Base-by-base conservation (phyloP, 2,329 filamentous ascomycete species). In the Xylaria sp. region DNA sequence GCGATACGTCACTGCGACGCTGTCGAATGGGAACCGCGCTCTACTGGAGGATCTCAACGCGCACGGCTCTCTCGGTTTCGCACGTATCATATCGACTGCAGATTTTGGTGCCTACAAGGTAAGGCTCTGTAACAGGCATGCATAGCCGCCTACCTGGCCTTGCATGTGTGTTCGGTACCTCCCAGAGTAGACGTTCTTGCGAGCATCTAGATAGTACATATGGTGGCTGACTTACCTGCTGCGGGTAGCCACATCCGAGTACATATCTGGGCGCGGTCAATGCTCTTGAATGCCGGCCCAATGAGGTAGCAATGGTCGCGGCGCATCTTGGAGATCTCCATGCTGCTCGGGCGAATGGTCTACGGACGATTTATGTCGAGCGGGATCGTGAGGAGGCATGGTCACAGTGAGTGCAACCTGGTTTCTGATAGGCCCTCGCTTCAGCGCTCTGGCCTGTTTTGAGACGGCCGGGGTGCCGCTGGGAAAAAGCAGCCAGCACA, bases 261-360 rank as follows among this genome's bases (percentile, higher is more conserved):
- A 87, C 89, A 1, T 95, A 95, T 71, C 80, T 84, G 1, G 90
- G 91, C 3, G 90, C 89, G 0, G 89, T 81, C 2, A 75, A 79
- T 58, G 80, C 78, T 66, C 75, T 93, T 54, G 85, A 83, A 0
- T 63, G 87, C 41, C 68, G 82, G 62, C 83, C 87, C 0, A 72
- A 73, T 2, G 81, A 93, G 70, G 89, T 91, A 59, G 89, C 86
- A 19, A 87, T 95, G 85, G 90, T 95, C 19, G 91, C 92, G 15
- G 87, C 91, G 37, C 91, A 94, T 76, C 76, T 94, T 60, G 74
- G 71, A 5, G 91, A 94, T 74, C 76, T 95, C 56, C 78, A 85
- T 62, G 89, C 83, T 0, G 91, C 91, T 4, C 86, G 86, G 68
- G 72, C 70, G 2, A 82, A 80, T 62, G 91, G 91, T 0, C 77